A percentile compares a stretch with the other conserved stretches of the same genome.
These are phyloP conservation scores for Spencermartinsiella ligniputridi DNA, from an alignment of 1,139 yeast genomes.

Conservation along the genomic window DNA sequence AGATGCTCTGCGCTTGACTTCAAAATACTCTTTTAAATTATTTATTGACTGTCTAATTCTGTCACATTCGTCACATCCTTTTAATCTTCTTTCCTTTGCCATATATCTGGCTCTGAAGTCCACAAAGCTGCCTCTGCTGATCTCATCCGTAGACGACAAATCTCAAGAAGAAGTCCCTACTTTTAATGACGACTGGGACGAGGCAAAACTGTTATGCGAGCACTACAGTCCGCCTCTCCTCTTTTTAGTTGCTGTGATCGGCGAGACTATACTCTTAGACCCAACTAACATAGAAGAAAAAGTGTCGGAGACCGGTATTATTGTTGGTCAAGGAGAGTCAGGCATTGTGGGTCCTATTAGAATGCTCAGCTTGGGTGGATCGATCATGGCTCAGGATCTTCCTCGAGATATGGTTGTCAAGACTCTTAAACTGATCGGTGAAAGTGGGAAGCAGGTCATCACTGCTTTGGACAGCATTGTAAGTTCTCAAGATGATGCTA, in stretches of 20 bases:
- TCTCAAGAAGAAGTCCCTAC: constrained; percentile 80
- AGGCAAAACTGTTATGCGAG: constrained; percentile 44
- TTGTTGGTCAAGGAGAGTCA: constrained; percentile 65
- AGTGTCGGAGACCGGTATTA: constrained; percentile 76
- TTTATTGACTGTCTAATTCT: constrained; percentile 75
- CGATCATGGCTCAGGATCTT: constrained; percentile 20
- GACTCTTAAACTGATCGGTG: constrained; percentile 28
- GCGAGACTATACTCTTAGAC: constrained; percentile 63
- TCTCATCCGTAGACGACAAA: constrained; percentile 55
- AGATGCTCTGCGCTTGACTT: constrained; percentile 55
- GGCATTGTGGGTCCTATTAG: constrained; percentile 48
- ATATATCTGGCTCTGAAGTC: constrained; percentile 75
- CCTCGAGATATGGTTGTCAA: constrained; percentile 26
- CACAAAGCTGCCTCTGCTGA: constrained; percentile 67
- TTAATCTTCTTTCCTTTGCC: constrained; percentile 73
- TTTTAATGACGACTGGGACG: constrained; percentile 82
- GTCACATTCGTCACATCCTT: constrained; percentile 65
- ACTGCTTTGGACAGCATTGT: constrained; percentile 18
- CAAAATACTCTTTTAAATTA: constrained; percentile 69
- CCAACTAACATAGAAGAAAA: constrained; percentile 84
- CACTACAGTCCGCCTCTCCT: constrained; percentile 68
- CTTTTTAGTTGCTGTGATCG: constrained; percentile 71
- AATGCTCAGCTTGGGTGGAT: constrained; percentile 20
- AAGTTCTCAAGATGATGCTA: constrained; percentile 1
- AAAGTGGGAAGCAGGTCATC: constrained; percentile 20